Conservation (phyloP, 2,329 filamentous ascomycete species). For the Aaosphaeria pasadenensis region DNA sequence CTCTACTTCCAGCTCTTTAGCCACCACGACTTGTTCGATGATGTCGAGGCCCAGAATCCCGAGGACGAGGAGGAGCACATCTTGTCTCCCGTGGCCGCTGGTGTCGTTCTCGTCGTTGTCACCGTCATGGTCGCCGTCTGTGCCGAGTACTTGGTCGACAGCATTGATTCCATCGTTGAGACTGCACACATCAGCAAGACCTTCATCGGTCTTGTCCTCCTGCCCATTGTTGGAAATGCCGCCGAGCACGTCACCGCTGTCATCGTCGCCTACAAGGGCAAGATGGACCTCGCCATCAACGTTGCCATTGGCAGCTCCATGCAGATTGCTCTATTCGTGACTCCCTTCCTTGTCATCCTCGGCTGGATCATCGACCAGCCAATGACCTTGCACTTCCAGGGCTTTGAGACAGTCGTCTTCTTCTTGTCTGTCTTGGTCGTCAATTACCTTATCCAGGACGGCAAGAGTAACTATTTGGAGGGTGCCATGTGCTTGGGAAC, state of each 20-base stretch:
- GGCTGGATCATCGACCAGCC: slow-evolving; percentile 53
- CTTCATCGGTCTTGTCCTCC: slow-evolving; percentile 56
- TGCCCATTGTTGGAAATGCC: slow-evolving; percentile 57
- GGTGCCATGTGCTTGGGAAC: slow-evolving; percentile 60
- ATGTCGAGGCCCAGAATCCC: slow-evolving; percentile 28
- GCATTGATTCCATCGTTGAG: slow-evolving; percentile 53
- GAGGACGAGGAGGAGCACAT: slow-evolving; percentile 38
- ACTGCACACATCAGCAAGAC: slow-evolving; percentile 52
- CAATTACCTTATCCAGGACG: slow-evolving; percentile 83
- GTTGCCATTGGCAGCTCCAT: slow-evolving; percentile 54
- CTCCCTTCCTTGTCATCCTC: slow-evolving; percentile 55
- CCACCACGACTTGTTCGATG: slow-evolving; percentile 49
- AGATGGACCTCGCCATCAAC: slow-evolving; percentile 57
- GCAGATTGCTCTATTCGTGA: slow-evolving; percentile 58
- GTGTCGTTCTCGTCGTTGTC: slow-evolving; percentile 46
- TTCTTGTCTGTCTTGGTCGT: slow-evolving; percentile 83
- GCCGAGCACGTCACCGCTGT: slow-evolving; percentile 56
- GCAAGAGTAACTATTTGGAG: slow-evolving; percentile 83
- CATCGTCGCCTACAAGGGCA: slow-evolving; percentile 55
- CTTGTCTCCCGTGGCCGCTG: slow-evolving; percentile 45
- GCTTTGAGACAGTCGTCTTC: slow-evolving; percentile 84
- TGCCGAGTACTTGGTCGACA: slow-evolving; percentile 54
- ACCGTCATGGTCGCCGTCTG: slow-evolving; percentile 50
- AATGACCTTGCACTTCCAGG: slow-evolving; percentile 75
- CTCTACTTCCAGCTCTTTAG: slow-evolving; percentile 55